phyloP scores from a whole-genome alignment of 1,284 basidiomycete species.

The Fomes fomentarius region DNA sequence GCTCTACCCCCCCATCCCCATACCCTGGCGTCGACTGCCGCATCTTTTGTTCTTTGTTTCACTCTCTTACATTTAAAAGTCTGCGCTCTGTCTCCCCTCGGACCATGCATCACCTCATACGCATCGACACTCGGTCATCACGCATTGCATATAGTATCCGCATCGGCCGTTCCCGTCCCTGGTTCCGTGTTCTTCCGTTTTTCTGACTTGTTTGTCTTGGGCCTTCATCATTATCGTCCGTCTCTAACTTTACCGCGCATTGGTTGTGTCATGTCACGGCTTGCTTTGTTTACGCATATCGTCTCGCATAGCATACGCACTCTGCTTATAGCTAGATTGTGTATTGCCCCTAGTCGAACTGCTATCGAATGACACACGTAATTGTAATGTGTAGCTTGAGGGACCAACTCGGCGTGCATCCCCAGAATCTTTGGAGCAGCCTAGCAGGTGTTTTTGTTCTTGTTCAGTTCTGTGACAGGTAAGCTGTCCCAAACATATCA shows the following conservation, averaged over 20 bases:
- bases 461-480: too few relatives aligned
- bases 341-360: conserved; percentile 19
- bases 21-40: conserved; percentile 2
- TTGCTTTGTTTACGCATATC: conserved; percentile 11
- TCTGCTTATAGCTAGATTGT: conserved; percentile 24
- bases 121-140: neutral
- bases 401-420: neutral
- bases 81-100: neutral
- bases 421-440: neutral
- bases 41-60: neutral
- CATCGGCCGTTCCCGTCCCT: neutral
- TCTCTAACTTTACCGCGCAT: neutral
- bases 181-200: neutral
- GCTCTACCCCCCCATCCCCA: neutral
- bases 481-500: too few relatives aligned
- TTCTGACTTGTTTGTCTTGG: neutral
- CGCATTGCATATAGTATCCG: neutral
- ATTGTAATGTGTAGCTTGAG: conserved; percentile 1
- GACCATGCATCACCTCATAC: neutral
- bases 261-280: conserved; percentile 15
- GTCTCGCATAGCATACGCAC: conserved; percentile 22
- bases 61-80: neutral
- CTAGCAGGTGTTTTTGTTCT: too few relatives aligned
- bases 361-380: conserved; percentile 21
- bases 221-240: neutral